Evolutionary conservation across 441 rosid species (phyloP), one percentile per base, ranked within the genome.

Genomic region (Pelargonium myrrhifolium): DNA sequence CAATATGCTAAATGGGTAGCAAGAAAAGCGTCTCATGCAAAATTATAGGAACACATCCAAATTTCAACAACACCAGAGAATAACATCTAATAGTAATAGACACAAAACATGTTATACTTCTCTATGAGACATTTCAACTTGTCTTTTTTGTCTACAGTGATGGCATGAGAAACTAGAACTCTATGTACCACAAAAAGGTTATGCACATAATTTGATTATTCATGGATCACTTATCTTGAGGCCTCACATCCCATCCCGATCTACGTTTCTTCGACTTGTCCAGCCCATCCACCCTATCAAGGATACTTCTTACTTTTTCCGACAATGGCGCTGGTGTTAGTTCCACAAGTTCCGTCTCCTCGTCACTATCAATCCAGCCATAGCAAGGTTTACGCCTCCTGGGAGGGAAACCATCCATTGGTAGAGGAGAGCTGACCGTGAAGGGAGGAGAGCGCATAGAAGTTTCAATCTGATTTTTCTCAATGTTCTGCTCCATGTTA

Each of bases 281-380:
- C 3, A 49, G 18, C 14, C 18, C 59, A 8, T 39, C 62, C 12
- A 3, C 59, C 37, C 15, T 26, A 18, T 24, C 14, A 59, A 73
- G 56, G 17, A 68, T 58, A n/a, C 64, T 69, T 2, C 43, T 70
- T 2, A 74, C 39, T 40, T 65, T 67, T 18, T 42, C 71, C 1
- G 75, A 66, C 9, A 78, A 72, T 18, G 72, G 70, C 42, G 72
- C 68, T 1, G 84, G 76, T 26, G 42, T 35, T 9, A 74, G 73
- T 42, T 77, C 74, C 42, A 75, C 58, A 22, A 73, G 40, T 0
- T 71, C 76, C 1, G 11, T 40, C 10, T 75, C 77, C 1, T 70
- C 77, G 3, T 77, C 74, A 17, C 62, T 10, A 18, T 76, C 39
- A 45, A 83, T 73, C 80, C 82, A 83, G 22, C 84, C 83, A 40